Percentiles rank a stretch among this genome's conserved stretches.
phyloP scores from a whole-genome alignment of 2,329 filamentous ascomycete genomes.

The Monilinia fructicola region DNA sequence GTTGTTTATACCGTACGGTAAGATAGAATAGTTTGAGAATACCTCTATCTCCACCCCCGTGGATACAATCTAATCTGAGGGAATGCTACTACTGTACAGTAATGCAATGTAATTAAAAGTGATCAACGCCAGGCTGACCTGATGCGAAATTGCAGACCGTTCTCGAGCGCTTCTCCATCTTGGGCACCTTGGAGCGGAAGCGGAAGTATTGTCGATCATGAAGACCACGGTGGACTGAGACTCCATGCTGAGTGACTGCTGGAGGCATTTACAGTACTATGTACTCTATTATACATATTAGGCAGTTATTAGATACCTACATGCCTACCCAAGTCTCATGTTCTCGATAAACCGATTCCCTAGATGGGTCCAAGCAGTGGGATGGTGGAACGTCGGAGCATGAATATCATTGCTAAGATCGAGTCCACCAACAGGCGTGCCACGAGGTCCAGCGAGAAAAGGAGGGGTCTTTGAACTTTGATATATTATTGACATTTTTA shows the following conservation, averaged over 20 bases:
- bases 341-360: no score
- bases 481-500: not conserved
- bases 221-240: no score
- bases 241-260: no score
- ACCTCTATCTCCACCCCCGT: not conserved
- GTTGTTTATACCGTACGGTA: no score
- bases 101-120: not conserved
- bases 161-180: slow-evolving; percentile 1
- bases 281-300: not conserved
- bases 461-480: not conserved
- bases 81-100: no score
- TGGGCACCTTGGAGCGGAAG: no score
- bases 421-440: no score
- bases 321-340: not conserved
- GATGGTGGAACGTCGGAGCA: no score
- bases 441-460: no score
- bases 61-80: not conserved
- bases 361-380: no score
- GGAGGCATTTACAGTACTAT: not conserved
- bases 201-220: not conserved
- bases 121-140: slow-evolving; percentile 15
- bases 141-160: slow-evolving; percentile 1
- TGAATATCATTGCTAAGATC: no score
- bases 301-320: not conserved
- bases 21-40: not conserved